Base-by-base conservation (phyloP, 2,329 filamentous ascomycete genomes). In the Macrophomina tecta region DNA sequence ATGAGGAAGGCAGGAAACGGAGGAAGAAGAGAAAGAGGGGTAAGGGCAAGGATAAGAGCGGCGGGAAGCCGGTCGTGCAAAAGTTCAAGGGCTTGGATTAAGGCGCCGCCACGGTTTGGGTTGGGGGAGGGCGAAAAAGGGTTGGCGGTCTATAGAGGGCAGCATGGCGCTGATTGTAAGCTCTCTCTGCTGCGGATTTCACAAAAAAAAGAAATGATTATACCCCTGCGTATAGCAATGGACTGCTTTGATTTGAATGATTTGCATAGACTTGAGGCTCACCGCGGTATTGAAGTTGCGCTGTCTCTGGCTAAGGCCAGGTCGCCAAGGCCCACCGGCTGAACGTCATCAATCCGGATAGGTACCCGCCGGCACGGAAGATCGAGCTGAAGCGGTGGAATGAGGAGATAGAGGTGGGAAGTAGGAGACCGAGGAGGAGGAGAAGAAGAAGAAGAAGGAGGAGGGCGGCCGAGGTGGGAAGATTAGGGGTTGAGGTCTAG, bases 1-100 rank as follows among this genome's bases (percentile, higher is more conserved):
- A 82, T n/a, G 81, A 83, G 1, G 83, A 82, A 36, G 73, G 71
- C 56, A 74, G 75, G 67, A 81, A 80, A 73, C 76, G 72, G 74
- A 82, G 70, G 76, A 84, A 75, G 80, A 81, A 75, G 79, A 81
- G 69, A 73, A 82, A 75, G 77, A 77, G 70, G 68, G 72, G 72
- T 66, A 78, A 78, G 69, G 75, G 76, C 58, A 76, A 76, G 66
- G 72, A 77, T 63, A 72, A 52, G 52, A 51, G 18, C 42, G 75
- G 77, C 1, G 49, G 56, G 9, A 51, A 52, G 49, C 49, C 60
- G 6, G 77, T 79, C 32, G 48, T 78, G 52, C 45, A 49, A 14
- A 74, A 76, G 14, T 79, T 79, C 66, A 73, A 74, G 1, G 77
- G 77, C 2, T 62, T 79, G 63, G 75, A 73, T 65, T 70, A 63